Evolutionary conservation across 495 filamentous ascomycete species (phyloP).

Genomic region (Penicillium herquei): DNA sequence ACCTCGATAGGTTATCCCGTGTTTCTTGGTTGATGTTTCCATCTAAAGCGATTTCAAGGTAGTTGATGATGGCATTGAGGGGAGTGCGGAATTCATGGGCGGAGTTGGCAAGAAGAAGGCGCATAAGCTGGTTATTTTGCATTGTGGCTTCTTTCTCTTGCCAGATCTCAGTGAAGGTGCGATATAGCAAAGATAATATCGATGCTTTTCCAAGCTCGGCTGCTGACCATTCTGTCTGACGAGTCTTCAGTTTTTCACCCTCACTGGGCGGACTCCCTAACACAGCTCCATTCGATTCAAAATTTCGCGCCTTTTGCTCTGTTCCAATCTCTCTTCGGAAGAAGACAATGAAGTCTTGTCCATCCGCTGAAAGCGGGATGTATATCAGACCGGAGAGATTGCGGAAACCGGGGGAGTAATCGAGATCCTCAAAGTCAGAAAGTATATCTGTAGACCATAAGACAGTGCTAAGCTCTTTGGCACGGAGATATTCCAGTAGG

Average conservation of each 20-base stretch:
- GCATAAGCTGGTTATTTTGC: constrained; percentile 74
- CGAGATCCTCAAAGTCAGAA: constrained; percentile 76
- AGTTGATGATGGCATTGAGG: constrained; percentile 92
- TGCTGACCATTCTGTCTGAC: constrained; percentile 33
- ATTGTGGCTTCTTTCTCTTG: constrained; percentile 80
- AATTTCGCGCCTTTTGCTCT: constrained; percentile 6
- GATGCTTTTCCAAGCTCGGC: constrained; percentile 74
- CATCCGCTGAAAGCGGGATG: constrained; percentile 69
- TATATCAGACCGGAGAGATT: constrained; percentile 73
- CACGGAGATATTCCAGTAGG: constrained; percentile 75
- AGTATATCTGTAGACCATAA: constrained; percentile 68
- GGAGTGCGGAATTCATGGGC: constrained; percentile 91
- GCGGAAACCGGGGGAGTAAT: constrained; percentile 72
- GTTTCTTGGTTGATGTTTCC: constrained; percentile 76
- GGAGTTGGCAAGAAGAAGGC: constrained; percentile 78
- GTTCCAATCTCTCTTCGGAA: constrained; percentile 47
- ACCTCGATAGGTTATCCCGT: constrained; percentile 77
- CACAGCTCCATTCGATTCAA: background rate
- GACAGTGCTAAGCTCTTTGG: constrained; percentile 68
- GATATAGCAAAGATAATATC: constrained; percentile 82
- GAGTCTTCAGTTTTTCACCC: too few relatives aligned
- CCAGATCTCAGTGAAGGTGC: constrained; percentile 85
- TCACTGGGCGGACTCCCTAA: too few relatives aligned
- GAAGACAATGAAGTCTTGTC: constrained; percentile 84
- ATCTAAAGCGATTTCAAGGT: constrained; percentile 86